phyloP scores from a whole-genome alignment of 139 green algal genomes.

The Astrephomene gubernaculifera region DNA sequence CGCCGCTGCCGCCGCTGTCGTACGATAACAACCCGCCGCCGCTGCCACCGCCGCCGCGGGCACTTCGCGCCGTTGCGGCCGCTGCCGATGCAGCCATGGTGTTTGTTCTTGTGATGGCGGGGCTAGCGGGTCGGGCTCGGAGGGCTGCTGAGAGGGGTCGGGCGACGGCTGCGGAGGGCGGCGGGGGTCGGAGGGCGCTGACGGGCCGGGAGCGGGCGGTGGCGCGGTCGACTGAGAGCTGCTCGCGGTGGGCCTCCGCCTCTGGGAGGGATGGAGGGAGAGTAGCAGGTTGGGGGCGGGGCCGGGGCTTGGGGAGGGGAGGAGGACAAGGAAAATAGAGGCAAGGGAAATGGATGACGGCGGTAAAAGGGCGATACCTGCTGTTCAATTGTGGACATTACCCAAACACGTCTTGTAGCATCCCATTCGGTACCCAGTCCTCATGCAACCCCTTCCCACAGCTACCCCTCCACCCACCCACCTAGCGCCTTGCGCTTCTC shows the following conservation, averaged over 20 bases:
- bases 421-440: too few species aligned
- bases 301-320: neutral
- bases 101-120: neutral
- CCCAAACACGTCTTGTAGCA: too few species aligned
- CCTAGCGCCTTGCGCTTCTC: conserved; percentile 13
- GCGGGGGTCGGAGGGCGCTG: neutral
- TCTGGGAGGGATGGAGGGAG: neutral
- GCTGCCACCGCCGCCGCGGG: too few species aligned
- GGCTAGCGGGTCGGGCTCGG: neutral
- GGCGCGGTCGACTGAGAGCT: neutral
- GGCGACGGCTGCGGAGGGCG: neutral
- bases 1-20: neutral
- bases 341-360: too few species aligned
- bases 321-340: neutral
- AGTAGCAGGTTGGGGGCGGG: neutral
- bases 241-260: neutral
- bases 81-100: neutral
- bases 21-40: too few species aligned
- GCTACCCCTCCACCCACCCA: neutral
- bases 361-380: too few species aligned
- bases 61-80: too few species aligned
- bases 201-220: neutral
- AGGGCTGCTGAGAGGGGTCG: neutral
- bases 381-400: too few species aligned
- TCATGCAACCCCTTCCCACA: neutral